Evolutionary conservation across 164 flowering plant species (phyloP), one percentile per base, ranked within the genome.

Genomic region (Vitis rupestris): DNA sequence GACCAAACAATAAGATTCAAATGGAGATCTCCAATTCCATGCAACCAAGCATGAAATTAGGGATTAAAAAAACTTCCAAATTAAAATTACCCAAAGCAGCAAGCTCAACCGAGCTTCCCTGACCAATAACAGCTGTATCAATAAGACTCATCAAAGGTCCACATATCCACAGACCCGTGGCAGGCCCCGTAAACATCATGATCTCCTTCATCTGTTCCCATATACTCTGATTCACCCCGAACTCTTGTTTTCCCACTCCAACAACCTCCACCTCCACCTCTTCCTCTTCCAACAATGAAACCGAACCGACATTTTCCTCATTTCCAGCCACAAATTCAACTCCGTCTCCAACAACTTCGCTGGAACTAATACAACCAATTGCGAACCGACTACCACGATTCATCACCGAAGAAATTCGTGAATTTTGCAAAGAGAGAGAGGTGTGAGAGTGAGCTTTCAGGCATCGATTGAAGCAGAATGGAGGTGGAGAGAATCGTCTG

Each of bases 81-180:
- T 23, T 23, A 9, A n/a, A 62, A 48, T 8, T 80, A 90, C 98
- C 99, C 75, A 95, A 78, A 55, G 99, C 97, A 70, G 99, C 99
- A 56, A 93, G 97, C 81, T 96, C 98, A 54, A 87, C 8, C 2
- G 98, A 91, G 79, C 98, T 95, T 53, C 93, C 85, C 76, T 88
- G 99, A 15, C 99, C 99, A 64, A 95, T 83, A 58, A 95, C 92
- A 23, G 87, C 97, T 8, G 99, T 95, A 70, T 93, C 98, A 65
- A 95, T 90, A 51, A 95, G 86, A 77, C 99, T 93, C 98, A 91
- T 91, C 68, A 95, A 74, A 0, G 99, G 99, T 7, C 88, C 90
- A 70, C 92, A 91, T 11, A 95, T 69, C 99, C 98, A 95, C 1
- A 95, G 73, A 73, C 97, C 98, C 1, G 84, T 75, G 0, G 98